Evolutionary conservation across 2,329 filamentous ascomycete genomes (phyloP).

Genomic region (Sordariomycetes sp.): DNA sequence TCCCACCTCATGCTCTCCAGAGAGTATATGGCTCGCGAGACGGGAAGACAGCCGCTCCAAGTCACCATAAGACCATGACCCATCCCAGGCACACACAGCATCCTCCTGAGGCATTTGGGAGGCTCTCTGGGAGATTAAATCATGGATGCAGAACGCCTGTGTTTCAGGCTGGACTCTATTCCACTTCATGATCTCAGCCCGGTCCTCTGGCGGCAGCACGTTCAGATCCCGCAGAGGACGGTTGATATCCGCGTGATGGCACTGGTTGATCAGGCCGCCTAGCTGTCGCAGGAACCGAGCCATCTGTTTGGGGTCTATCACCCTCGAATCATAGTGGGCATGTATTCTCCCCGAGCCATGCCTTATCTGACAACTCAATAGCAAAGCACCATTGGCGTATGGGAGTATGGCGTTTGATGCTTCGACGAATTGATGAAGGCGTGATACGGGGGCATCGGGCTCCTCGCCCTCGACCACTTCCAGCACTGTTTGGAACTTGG

Average conservation of each 20-base stretch:
- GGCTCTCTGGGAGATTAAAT: too few species aligned
- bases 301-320: slow-evolving; percentile 1
- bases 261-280: slow-evolving; percentile 3
- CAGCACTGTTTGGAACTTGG: slow-evolving; percentile 5
- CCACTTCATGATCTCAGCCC: too few species aligned
- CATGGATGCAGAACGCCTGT: too few species aligned
- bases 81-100: too few species aligned
- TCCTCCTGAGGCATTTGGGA: too few species aligned
- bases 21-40: too few species aligned
- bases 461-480: slow-evolving; percentile 1
- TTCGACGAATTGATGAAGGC: background rate
- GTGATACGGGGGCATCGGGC: background rate
- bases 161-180: too few species aligned
- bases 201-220: background rate
- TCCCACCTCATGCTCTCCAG: too few species aligned
- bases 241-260: background rate
- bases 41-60: too few species aligned
- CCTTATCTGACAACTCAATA: slow-evolving; percentile 3
- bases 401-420: slow-evolving; percentile 1
- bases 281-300: slow-evolving; percentile 6
- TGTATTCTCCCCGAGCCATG: slow-evolving; percentile 2
- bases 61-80: too few species aligned
- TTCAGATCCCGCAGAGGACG: slow-evolving; percentile 3
- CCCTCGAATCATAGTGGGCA: slow-evolving; percentile 4
- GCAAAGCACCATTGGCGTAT: slow-evolving; percentile 5